These are phyloP conservation scores for Wallacemonas sp. DNA, from an alignment of 208 protist genomes.

Conservation along the genomic window DNA sequence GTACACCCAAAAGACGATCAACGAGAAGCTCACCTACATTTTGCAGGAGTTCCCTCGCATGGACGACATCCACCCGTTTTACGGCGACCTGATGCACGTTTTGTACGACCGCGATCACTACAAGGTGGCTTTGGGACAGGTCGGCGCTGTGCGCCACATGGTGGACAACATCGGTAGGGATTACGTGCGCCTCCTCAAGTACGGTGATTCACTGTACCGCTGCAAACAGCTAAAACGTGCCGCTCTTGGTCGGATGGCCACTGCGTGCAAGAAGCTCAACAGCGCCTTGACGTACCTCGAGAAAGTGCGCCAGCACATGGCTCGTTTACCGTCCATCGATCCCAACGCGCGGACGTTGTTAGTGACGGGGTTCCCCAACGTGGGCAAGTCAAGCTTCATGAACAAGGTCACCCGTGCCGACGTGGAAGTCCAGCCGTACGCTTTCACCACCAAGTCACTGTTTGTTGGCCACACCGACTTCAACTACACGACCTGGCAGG, in stretches of 20 bases:
- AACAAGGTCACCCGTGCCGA: slow-evolving; percentile 99
- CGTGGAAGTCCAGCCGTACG: slow-evolving; percentile 99
- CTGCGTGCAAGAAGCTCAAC: slow-evolving; percentile 96
- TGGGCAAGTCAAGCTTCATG: slow-evolving; percentile 99
- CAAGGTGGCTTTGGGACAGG: slow-evolving; percentile 99
- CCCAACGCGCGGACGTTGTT: slow-evolving; percentile 98
- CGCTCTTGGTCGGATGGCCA: slow-evolving; percentile 99
- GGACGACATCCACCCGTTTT: slow-evolving; percentile 99
- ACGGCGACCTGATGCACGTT: slow-evolving; percentile 99
- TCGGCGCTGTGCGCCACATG: slow-evolving; percentile 96
- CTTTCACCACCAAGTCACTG: slow-evolving; percentile 99
- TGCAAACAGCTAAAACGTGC: slow-evolving; percentile 99
- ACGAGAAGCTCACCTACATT: slow-evolving; percentile 97
- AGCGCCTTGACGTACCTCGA: slow-evolving; percentile 98
- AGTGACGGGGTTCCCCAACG: slow-evolving; percentile 99
- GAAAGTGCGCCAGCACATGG: slow-evolving; percentile 99
- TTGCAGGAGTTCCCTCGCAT: slow-evolving; percentile 96
- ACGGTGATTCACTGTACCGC: slow-evolving; percentile 99
- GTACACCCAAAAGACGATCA: slow-evolving; percentile 98
- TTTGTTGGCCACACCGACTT: slow-evolving; percentile 99
- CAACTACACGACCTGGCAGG: slow-evolving; percentile 99
- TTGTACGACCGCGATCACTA: slow-evolving; percentile 99
- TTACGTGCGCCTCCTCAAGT: slow-evolving; percentile 99
- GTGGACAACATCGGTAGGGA: slow-evolving; percentile 98
- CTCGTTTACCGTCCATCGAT: slow-evolving; percentile 99